phyloP scores from a whole-genome alignment of 768 basidiomycete genomes.

The Piloderma croceum region DNA sequence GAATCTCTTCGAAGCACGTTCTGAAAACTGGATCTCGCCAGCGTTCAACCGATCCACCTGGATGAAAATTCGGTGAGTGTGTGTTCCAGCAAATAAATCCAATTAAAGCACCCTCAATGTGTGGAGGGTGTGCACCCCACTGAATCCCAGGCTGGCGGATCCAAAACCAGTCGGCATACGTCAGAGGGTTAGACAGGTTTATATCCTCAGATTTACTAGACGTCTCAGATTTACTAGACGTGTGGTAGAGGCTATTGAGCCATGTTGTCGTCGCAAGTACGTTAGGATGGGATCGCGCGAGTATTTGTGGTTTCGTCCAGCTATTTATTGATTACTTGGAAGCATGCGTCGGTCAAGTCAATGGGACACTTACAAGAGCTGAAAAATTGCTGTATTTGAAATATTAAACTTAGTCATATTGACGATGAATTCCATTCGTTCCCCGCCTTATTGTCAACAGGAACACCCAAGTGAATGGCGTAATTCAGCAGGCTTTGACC shows the following conservation, averaged over 20 bases:
- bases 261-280: conserved; percentile 52
- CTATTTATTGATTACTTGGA: too few relatives aligned
- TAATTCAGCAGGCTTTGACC: too few relatives aligned
- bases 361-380: too few relatives aligned
- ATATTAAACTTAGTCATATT: too few relatives aligned
- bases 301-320: conserved; percentile 57
- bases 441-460: too few relatives aligned
- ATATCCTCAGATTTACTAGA: conserved; percentile 47
- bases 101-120: conserved; percentile 40
- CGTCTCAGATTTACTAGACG: conserved; percentile 30
- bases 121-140: conserved; percentile 52
- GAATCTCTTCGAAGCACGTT: conserved; percentile 55
- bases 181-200: conserved; percentile 55
- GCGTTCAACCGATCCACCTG: conserved; percentile 71
- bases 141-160: conserved; percentile 63
- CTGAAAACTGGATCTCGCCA: conserved; percentile 62
- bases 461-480: too few relatives aligned
- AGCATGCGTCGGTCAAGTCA: too few relatives aligned
- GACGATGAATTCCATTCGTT: too few relatives aligned
- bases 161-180: conserved; percentile 69
- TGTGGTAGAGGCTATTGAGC: conserved; percentile 62
- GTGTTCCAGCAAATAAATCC: conserved; percentile 12
- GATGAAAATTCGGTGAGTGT: conserved; percentile 9
- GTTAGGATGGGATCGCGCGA: conserved; percentile 64
- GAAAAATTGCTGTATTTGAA: too few relatives aligned